phyloP scores from a whole-genome alignment of 257 asterid genomes.

The Handroanthus guayacan region DNA sequence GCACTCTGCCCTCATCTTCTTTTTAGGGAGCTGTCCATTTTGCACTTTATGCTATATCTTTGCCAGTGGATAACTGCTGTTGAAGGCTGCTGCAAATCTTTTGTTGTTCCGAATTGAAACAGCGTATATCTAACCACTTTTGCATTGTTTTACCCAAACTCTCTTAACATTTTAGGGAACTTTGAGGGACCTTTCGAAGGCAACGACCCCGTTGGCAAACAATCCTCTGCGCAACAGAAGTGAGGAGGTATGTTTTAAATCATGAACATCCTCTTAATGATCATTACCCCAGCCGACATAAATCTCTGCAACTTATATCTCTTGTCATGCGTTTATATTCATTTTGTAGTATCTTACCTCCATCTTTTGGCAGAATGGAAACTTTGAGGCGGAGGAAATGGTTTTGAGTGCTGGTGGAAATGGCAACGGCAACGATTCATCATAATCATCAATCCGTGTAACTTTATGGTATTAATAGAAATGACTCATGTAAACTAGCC shows the following conservation, averaged over 20 bases:
- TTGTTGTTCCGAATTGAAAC: background rate
- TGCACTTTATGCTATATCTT: background rate
- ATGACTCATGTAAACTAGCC: slow-evolving; percentile 35
- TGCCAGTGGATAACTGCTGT: background rate
- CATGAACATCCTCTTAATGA: background rate
- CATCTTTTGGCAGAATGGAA: slow-evolving; percentile 48
- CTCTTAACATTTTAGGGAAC: slow-evolving; percentile 51
- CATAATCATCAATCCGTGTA: slow-evolving; percentile 35
- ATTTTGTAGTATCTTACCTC: background rate
- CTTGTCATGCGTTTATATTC: background rate
- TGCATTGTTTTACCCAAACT: slow-evolving; percentile 10
- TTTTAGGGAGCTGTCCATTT: too few species aligned
- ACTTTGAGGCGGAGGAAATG: slow-evolving; percentile 60
- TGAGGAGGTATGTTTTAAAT: slow-evolving; percentile 57
- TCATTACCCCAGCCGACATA: background rate
- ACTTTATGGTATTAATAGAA: slow-evolving; percentile 27
- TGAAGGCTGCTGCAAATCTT: background rate
- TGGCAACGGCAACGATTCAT: slow-evolving; percentile 54
- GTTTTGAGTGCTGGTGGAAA: slow-evolving; percentile 50
- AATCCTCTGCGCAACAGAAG: slow-evolving; percentile 44
- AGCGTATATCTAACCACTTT: background rate
- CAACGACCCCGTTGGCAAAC: slow-evolving; percentile 43
- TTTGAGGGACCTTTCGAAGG: slow-evolving; percentile 72
- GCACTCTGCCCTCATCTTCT: background rate
- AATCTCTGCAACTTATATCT: background rate